A percentile compares a stretch with the other conserved stretches of the same genome.
phyloP scores from a whole-genome alignment of 2,329 filamentous ascomycete species.

The Venturia asperata region DNA sequence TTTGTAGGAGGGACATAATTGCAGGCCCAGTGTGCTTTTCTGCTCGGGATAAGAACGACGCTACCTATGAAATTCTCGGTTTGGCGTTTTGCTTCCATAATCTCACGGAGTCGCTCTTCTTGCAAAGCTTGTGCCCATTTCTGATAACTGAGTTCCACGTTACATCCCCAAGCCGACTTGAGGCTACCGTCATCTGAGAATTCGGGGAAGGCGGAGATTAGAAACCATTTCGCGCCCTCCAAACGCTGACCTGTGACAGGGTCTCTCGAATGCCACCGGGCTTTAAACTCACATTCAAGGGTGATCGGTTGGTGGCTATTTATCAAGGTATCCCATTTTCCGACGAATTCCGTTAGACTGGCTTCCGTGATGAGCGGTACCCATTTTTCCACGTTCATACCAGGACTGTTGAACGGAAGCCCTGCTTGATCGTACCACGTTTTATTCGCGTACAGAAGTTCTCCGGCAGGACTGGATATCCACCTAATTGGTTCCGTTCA shows the following conservation, averaged over 20 bases:
- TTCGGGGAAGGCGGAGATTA: constrained; percentile 14
- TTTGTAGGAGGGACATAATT: too few relatives aligned
- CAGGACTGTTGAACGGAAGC: constrained; percentile 30
- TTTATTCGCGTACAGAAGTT: constrained; percentile 12
- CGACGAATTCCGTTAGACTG: constrained; percentile 29
- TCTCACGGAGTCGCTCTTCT: not conserved
- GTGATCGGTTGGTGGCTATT: constrained; percentile 33
- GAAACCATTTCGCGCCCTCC: constrained; percentile 26
- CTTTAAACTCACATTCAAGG: constrained; percentile 38
- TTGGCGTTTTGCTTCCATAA: constrained; percentile 22
- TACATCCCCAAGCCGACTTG: constrained; percentile 3
- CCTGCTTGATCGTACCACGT: constrained; percentile 24
- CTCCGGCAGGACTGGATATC: constrained; percentile 6
- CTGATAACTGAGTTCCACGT: constrained; percentile 13
- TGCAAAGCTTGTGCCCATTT: constrained; percentile 12
- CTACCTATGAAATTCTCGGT: constrained; percentile 33
- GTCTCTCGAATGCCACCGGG: constrained; percentile 21
- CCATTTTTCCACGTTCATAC: constrained; percentile 38
- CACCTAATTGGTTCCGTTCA: not conserved
- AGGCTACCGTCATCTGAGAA: constrained; percentile 10
- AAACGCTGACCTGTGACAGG: constrained; percentile 35
- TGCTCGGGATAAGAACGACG: not conserved
- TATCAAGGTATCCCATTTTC: constrained; percentile 36
- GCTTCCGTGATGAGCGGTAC: constrained; percentile 35
- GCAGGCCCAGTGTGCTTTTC: too few relatives aligned